Conservation (phyloP, 495 filamentous ascomycete species). For the Elasticomyces elasticus region DNA sequence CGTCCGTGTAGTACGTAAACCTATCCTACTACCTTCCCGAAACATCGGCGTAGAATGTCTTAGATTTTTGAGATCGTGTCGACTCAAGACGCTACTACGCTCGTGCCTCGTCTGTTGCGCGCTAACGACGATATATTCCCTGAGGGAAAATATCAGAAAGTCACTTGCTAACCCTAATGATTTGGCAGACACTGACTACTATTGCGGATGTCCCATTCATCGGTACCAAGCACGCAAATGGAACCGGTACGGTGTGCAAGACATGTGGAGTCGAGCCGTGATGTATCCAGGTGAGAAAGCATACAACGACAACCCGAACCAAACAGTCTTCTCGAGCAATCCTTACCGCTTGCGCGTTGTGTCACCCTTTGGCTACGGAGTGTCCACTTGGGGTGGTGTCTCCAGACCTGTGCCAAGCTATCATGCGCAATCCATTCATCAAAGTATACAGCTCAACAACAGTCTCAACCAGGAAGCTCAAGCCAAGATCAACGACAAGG, state of each 20-base stretch:
- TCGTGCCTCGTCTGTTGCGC: too few relatives aligned
- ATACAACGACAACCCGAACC: slow-evolving; percentile 32
- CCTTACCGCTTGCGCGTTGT: slow-evolving; percentile 27
- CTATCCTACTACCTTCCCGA: too few relatives aligned
- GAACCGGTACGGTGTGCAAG: slow-evolving; percentile 31
- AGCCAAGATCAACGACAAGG: slow-evolving; percentile 29
- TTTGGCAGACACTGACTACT: slow-evolving; percentile 27
- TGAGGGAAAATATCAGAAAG: too few relatives aligned
- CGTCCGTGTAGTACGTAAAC: too few relatives aligned
- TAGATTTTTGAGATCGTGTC: too few relatives aligned
- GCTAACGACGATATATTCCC: too few relatives aligned
- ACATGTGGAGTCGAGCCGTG: slow-evolving; percentile 39
- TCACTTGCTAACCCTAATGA: too few relatives aligned
- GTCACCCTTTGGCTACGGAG: slow-evolving; percentile 21
- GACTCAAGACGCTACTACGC: too few relatives aligned
- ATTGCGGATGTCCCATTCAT: slow-evolving; percentile 14
- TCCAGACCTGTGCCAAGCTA: slow-evolving; percentile 16
- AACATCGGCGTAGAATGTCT: too few relatives aligned
- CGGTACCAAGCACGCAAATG: slow-evolving; percentile 25
- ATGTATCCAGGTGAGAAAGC: slow-evolving; percentile 41
- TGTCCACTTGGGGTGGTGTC: slow-evolving; percentile 6
- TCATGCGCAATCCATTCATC: slow-evolving; percentile 23
- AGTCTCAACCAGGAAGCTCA: slow-evolving; percentile 34
- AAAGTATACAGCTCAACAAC: slow-evolving; percentile 15
- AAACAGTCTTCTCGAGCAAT: slow-evolving; percentile 24